phyloP scores from a whole-genome alignment of 768 basidiomycete species.

The Boletellus ananiceps region DNA sequence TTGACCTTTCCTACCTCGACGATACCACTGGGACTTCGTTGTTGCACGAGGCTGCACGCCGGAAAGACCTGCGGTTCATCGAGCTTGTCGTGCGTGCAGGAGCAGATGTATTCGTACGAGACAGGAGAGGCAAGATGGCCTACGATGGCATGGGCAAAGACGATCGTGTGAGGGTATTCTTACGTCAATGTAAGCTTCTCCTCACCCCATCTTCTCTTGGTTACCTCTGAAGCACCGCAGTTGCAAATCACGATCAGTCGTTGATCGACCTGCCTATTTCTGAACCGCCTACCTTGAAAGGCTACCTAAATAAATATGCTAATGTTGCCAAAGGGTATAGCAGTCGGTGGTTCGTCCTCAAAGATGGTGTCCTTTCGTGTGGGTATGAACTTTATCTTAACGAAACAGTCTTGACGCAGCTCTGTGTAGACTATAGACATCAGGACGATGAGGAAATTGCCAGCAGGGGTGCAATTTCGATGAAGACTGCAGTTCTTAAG shows the following conservation, averaged over 20 bases:
- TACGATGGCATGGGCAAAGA: slow-evolving; percentile 71
- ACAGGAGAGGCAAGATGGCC: slow-evolving; percentile 66
- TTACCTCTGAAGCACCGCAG: slow-evolving; percentile 33
- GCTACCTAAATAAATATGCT: slow-evolving; percentile 87
- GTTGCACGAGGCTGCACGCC: slow-evolving; percentile 81
- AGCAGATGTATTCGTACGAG: slow-evolving; percentile 84
- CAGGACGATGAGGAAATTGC: slow-evolving; percentile 88
- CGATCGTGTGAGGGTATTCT: slow-evolving; percentile 75
- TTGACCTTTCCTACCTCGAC: slow-evolving; percentile 81
- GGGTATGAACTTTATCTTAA: slow-evolving; percentile 26
- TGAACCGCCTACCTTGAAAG: slow-evolving; percentile 62
- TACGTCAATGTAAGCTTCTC: slow-evolving; percentile 68
- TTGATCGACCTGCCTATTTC: slow-evolving; percentile 49
- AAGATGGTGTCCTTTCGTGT: slow-evolving; percentile 84
- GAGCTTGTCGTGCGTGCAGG: slow-evolving; percentile 83
- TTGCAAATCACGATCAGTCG: slow-evolving; percentile 75
- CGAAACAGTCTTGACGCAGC: neutral
- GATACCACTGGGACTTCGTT: slow-evolving; percentile 71
- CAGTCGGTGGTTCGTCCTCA: slow-evolving; percentile 89
- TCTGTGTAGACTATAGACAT: slow-evolving; percentile 62
- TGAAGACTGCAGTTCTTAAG: slow-evolving; percentile 72
- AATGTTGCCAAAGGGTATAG: slow-evolving; percentile 90
- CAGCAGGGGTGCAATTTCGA: slow-evolving; percentile 81
- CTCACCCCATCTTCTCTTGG: neutral
- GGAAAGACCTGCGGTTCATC: slow-evolving; percentile 75